phyloP scores from a whole-genome alignment of 2,329 filamentous ascomycete genomes.

The Fusarium sp. region DNA sequence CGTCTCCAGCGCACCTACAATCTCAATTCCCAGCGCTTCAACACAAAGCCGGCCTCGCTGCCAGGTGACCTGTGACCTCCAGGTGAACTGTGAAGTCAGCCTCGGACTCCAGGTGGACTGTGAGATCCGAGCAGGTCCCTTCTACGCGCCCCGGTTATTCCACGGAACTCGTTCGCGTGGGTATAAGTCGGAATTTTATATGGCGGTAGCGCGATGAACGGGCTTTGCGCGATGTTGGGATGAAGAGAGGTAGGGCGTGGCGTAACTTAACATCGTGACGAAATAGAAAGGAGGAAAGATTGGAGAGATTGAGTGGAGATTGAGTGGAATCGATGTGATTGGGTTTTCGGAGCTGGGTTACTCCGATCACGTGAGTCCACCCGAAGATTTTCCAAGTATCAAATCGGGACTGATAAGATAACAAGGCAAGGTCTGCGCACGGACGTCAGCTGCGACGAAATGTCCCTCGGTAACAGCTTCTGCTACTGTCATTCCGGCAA shows the following conservation, averaged over 20 bases:
- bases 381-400: no score
- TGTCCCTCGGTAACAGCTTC: no score
- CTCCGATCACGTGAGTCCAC: accelerated
- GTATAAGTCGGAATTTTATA: conserved; percentile 10
- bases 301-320: neutral
- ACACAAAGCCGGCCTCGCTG: conserved; percentile 1
- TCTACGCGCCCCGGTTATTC: conserved; percentile 8
- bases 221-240: neutral
- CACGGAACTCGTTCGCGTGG: conserved; percentile 3
- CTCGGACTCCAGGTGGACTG: conserved; percentile 6
- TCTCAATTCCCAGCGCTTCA: neutral
- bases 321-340: neutral
- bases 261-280: neutral
- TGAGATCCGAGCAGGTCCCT: conserved; percentile 3
- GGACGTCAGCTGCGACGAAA: neutral
- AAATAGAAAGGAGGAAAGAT: neutral
- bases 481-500: no score
- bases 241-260: neutral
- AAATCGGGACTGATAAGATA: neutral
- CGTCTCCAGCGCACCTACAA: accelerated
- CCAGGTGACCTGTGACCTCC: conserved; percentile 4
- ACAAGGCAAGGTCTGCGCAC: neutral
- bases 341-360: neutral
- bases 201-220: neutral
- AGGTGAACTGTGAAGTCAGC: conserved; percentile 1